Evolutionary conservation across 257 asterid genomes (phyloP).

Genomic region (Cruciata laevipes): DNA sequence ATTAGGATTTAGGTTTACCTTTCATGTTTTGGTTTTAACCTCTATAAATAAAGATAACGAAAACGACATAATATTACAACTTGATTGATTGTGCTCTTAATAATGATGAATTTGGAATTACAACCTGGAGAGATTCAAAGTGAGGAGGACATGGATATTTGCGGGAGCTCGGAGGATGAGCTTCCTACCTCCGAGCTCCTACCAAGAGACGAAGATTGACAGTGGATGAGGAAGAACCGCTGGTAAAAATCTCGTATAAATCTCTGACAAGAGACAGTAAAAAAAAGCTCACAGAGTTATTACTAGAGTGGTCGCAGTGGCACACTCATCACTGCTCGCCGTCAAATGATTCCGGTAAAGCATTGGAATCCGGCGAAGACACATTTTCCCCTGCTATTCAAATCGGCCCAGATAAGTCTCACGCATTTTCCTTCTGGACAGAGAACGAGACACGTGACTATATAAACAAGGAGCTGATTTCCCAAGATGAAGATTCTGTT

Average conservation of each 20-base stretch:
- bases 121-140: constrained; percentile 24
- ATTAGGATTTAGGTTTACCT: background rate
- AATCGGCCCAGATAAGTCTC: constrained; percentile 69
- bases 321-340: constrained; percentile 60
- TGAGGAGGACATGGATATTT: constrained; percentile 27
- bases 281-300: constrained; percentile 72
- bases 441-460: constrained; percentile 42
- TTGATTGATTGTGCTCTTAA: too few species aligned
- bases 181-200: too few species aligned
- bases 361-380: constrained; percentile 78
- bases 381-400: constrained; percentile 81
- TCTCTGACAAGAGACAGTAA: constrained; percentile 82
- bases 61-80: too few species aligned
- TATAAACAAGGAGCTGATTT: constrained; percentile 39
- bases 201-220: constrained; percentile 74
- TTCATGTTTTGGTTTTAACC: background rate
- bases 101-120: constrained; percentile 17
- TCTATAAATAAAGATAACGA: background rate
- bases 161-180: constrained; percentile 24
- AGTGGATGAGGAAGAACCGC: constrained; percentile 61
- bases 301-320: constrained; percentile 90
- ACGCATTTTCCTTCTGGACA: constrained; percentile 83
- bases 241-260: constrained; percentile 57
- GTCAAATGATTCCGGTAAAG: constrained; percentile 40
- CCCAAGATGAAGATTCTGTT: constrained; percentile 60